A percentile compares a stretch with the other conserved stretches of the same genome.
Evolutionary conservation across 2,329 filamentous ascomycete species (phyloP).

Genomic region (Coniochaeta sp.): DNA sequence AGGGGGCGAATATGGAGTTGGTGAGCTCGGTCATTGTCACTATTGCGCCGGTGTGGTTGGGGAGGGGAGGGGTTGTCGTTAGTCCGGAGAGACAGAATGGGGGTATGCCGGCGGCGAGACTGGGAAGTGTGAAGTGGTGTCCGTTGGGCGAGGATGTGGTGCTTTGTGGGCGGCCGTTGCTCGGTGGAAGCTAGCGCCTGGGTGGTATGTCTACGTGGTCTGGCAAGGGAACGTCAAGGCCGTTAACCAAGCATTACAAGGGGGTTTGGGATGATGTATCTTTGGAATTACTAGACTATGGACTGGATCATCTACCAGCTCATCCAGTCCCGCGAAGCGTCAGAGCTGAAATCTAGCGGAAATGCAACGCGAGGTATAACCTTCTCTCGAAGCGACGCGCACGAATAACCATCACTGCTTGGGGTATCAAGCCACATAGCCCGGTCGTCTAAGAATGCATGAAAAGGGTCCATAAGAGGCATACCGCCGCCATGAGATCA

Average conservation of each 20-base stretch:
- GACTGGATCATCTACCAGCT: too few species aligned
- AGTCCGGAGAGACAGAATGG: slow-evolving; percentile 56
- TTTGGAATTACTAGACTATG: too few species aligned
- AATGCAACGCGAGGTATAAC: not conserved
- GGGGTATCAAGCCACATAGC: not conserved
- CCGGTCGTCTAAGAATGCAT: not conserved
- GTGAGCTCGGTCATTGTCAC: slow-evolving; percentile 76
- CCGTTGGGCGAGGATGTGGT: slow-evolving; percentile 79
- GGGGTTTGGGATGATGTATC: too few species aligned
- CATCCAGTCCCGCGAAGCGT: too few species aligned
- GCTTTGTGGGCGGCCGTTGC: slow-evolving; percentile 54
- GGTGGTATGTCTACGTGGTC: too few species aligned
- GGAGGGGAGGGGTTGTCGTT: slow-evolving; percentile 72
- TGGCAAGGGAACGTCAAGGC: too few species aligned
- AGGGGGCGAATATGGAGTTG: slow-evolving; percentile 49
- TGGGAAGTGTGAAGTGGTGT: slow-evolving; percentile 64
- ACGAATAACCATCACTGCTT: not conserved
- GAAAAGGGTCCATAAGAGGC: not conserved
- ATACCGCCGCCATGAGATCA: not conserved
- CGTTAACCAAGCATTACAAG: too few species aligned
- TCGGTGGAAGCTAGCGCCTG: not conserved
- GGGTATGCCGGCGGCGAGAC: slow-evolving; percentile 53
- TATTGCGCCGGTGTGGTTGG: slow-evolving; percentile 86
- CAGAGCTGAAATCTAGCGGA: not conserved
- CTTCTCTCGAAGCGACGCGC: not conserved